Percentiles rank a stretch among this genome's conserved stretches.
phyloP scores from a whole-genome alignment of 2,329 filamentous ascomycete species.

The Colletotrichum aenigma region DNA sequence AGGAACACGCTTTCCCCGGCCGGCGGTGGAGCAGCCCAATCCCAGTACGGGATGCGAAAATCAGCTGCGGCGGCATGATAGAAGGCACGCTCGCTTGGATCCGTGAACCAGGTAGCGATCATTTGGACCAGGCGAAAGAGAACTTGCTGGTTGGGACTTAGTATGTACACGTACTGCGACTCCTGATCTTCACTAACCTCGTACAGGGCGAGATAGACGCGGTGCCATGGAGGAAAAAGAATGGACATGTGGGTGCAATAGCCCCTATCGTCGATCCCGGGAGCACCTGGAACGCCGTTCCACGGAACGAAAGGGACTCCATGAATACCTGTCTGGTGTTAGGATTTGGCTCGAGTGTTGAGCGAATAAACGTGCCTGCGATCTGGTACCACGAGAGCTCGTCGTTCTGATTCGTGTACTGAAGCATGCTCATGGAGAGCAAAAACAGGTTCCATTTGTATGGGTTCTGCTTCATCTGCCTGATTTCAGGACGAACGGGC shows the following conservation, averaged over 20 bases:
- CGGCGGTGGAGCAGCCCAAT: slow-evolving; percentile 58
- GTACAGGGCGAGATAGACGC: slow-evolving; percentile 73
- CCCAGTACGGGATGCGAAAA: slow-evolving; percentile 65
- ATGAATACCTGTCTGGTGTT: slow-evolving; percentile 68
- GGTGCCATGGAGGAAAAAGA: slow-evolving; percentile 83
- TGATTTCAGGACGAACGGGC: slow-evolving; percentile 67
- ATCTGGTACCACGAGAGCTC: slow-evolving; percentile 80
- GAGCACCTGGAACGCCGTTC: slow-evolving; percentile 53
- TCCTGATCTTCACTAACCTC: slow-evolving; percentile 45
- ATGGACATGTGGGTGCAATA: slow-evolving; percentile 81
- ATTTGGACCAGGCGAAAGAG: slow-evolving; percentile 36
- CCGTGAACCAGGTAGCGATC: slow-evolving; percentile 53
- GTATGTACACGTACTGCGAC: neutral
- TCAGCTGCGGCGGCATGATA: slow-evolving; percentile 56
- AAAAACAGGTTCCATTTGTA: slow-evolving; percentile 80
- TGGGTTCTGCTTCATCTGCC: slow-evolving; percentile 64
- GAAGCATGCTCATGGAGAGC: slow-evolving; percentile 74
- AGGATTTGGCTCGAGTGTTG: neutral
- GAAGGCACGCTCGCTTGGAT: slow-evolving; percentile 45
- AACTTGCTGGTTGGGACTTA: slow-evolving; percentile 36
- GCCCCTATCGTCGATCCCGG: slow-evolving; percentile 62
- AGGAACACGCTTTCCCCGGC: slow-evolving; percentile 52
- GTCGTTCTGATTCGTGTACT: slow-evolving; percentile 65
- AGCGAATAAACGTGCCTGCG: slow-evolving; percentile 58
- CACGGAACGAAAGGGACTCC: slow-evolving; percentile 70